Base-by-base conservation (phyloP, 306 rosid genomes). In the Amphicarpaea edgeworthii region DNA sequence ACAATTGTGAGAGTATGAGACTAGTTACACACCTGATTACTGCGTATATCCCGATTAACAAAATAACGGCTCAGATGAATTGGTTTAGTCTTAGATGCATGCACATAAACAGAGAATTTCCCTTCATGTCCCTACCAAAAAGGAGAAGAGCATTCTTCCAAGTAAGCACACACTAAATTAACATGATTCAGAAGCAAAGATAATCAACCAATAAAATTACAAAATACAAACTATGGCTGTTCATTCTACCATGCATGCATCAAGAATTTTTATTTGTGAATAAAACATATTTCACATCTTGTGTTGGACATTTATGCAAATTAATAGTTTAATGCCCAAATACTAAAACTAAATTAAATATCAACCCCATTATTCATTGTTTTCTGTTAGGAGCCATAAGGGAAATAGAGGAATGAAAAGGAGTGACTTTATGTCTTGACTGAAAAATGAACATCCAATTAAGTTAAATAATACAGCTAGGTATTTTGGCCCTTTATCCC, bases 121-220 rank as follows among this genome's bases (percentile, higher is more conserved):
- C 90, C 99, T 73, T 96, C 99, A 82, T 96, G 98, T 72, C 97
- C 99, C 99, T 96, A 86, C 51, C 70, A 87, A 79, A 53, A 82
- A 77, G 51, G 54, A 41, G 47, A 80, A 63, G 24, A 69, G 41
- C 50, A 59, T 63, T 68, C 49, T 72, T 70, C 76, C 65, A 34
- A 38, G 51, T 47, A 30, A 82, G 61, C 53, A 76, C 20, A 65
- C 55, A 71, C 43, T 12, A 61, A 34, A 45, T 66, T 42, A 66
- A 37, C 55, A 55, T 59, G 51, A 68, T 12, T 49, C 21, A 55
- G 65, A 68, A 43, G 59, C 72, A 78, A 51, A 30, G 12, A 23
- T n/a, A 77, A 24, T n/a, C 24, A 77, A 66, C 54, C 23, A 55
- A 77, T n/a, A 45, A 69, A 74, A 12, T 69, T 54, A 55, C 12